Base-by-base conservation (phyloP, 2,329 filamentous ascomycete species). In the Phyllosticta paracitricarpa region DNA sequence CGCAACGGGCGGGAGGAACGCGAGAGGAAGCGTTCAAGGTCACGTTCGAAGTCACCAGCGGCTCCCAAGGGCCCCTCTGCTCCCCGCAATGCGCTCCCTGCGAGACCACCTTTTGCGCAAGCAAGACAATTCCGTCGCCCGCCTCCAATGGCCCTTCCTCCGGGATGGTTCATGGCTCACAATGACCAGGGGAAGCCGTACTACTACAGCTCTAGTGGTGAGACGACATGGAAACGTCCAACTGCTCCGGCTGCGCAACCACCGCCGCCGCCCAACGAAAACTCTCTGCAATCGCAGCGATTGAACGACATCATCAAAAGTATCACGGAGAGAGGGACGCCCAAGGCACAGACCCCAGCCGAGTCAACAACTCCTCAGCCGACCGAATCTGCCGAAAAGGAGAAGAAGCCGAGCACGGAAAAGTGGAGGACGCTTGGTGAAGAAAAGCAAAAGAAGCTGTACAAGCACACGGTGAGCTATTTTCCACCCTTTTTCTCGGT, bases 371-470 rank as follows among this genome's bases (percentile, higher is more conserved):
- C 89, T 0, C 87, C 89, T 1, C 83, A 86, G 63, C 80, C 84
- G 10, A 77, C 79, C 2, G 82, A 75, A 24, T 80, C 80, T 56
- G 80, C 79, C 66, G 81, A 78, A 69, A 79, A 76, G 58, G 79
- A 80, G 5, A 86, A 83, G 67, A 81, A 66, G 53, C 64, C 69
- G 0, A 67, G 66, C 51, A 69, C 81, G 67, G 87, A 90, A 56
- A 89, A 87, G 71, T 91, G 89, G 89, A 82, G 84, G 61, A 82
- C 81, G 63, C 72, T 87, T 33, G 79, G 87, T 1, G 72, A 85
- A 66, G 92, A 97, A 66, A 97, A 97, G 76, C 90, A 94, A 75
- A 95, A 91, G 83, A 96, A 91, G 77, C 81, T 96, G 2, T 97
- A 97, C 69, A 92, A 97, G 73, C 92, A 92, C 70, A 96, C 91